phyloP scores from a whole-genome alignment of 805 yeast genomes.

The Ogataea nonfermentans region DNA sequence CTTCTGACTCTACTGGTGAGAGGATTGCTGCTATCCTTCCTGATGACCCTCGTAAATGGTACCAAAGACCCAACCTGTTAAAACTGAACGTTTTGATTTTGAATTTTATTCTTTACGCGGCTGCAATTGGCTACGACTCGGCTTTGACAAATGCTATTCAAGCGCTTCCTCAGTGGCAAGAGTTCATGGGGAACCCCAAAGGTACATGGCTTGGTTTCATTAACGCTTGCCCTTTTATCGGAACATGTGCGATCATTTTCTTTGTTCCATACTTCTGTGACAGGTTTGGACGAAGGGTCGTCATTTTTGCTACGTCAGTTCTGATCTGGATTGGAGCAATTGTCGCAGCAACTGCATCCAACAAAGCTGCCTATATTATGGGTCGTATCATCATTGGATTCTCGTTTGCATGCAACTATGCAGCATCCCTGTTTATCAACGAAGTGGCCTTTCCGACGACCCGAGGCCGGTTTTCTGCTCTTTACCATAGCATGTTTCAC shows the following conservation, averaged over 20 bases:
- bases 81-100: conserved; percentile 13
- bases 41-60: conserved; percentile 18
- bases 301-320: conserved; percentile 10
- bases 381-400: conserved; percentile 15
- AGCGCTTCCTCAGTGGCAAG: conserved; percentile 18
- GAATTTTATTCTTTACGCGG: conserved; percentile 20
- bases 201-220: conserved; percentile 24
- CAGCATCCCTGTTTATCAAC: conserved; percentile 11
- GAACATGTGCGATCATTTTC: conserved; percentile 19
- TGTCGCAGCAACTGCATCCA: conserved; percentile 12
- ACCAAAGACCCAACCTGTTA: conserved; percentile 19
- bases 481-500: conserved; percentile 40
- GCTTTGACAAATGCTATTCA: conserved; percentile 21
- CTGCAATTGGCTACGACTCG: conserved; percentile 23
- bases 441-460: conserved; percentile 38
- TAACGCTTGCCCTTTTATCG: conserved; percentile 19
- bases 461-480: conserved; percentile 30
- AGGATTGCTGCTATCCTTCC: conserved; percentile 17
- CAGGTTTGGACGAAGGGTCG: conserved; percentile 15
- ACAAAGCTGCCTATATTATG: conserved; percentile 9
- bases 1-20: conserved; percentile 15
- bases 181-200: conserved; percentile 16
- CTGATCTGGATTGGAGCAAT: conserved; percentile 14
- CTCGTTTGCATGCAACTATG: conserved; percentile 12
- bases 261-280: conserved; percentile 19